phyloP scores from a whole-genome alignment of 2,329 filamentous ascomycete genomes.

The Ophiocordyceps robertsii region DNA sequence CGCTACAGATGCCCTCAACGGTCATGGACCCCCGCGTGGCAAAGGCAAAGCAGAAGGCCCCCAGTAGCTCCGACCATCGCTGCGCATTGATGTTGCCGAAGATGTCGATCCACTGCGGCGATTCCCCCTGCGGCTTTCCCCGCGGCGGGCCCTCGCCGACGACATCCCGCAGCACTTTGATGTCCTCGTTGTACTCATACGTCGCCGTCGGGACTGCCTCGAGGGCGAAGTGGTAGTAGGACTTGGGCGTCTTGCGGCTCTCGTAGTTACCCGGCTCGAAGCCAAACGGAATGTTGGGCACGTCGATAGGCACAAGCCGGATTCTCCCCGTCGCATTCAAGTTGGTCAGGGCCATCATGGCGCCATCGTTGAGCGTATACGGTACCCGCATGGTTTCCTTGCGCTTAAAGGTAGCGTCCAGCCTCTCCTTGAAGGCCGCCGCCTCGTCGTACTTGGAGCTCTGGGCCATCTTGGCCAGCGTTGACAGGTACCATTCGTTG shows the following conservation, averaged over 20 bases:
- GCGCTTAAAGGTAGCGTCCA: constrained; percentile 42
- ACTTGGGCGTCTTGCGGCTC: constrained; percentile 52
- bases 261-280: constrained; percentile 61
- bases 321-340: constrained; percentile 47
- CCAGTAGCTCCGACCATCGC: constrained; percentile 52
- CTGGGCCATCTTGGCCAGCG: constrained; percentile 42
- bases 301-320: constrained; percentile 35
- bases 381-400: constrained; percentile 30
- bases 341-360: constrained; percentile 54
- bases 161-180: constrained; percentile 25
- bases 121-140: constrained; percentile 27
- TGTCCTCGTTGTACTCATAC: constrained; percentile 43
- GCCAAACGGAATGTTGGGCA: constrained; percentile 53
- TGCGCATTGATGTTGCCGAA: constrained; percentile 43
- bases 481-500: constrained; percentile 41
- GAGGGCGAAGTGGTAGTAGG: constrained; percentile 50
- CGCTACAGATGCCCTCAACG: constrained; percentile 35
- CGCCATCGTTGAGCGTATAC: constrained; percentile 47
- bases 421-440: constrained; percentile 40
- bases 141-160: constrained; percentile 25
- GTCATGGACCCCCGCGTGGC: constrained; percentile 48
- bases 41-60: constrained; percentile 47
- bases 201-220: constrained; percentile 47
- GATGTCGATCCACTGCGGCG: constrained; percentile 64
- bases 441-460: constrained; percentile 44